Percentiles rank a stretch among this genome's conserved stretches.
Conservation (phyloP, 345 rosid species). For the Moricandia arvensis region DNA sequence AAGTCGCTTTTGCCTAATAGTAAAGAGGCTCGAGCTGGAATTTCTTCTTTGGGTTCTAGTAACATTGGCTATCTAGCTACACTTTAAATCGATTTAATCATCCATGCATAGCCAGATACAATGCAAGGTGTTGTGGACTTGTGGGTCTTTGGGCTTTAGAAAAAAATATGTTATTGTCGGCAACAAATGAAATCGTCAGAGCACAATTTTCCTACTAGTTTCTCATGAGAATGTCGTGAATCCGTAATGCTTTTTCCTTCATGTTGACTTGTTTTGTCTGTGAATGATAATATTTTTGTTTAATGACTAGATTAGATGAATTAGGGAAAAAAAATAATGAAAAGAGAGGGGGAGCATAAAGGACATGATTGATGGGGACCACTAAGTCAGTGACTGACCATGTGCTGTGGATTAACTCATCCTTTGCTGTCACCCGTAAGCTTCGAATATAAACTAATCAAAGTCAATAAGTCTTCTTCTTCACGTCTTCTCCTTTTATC, state of each 20-base stretch:
- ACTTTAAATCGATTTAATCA: not conserved
- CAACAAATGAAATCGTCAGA: not conserved
- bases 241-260: not conserved
- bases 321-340: not conserved
- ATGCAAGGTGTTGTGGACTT: too few relatives aligned
- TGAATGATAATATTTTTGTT: not conserved
- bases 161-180: not conserved
- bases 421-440: conserved; percentile 39
- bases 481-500: conserved; percentile 18
- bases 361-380: conserved; percentile 25
- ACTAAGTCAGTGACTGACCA: conserved; percentile 29
- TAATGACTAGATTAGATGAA: conserved; percentile 5
- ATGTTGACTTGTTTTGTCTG: not conserved
- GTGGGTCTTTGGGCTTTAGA: too few relatives aligned
- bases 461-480: conserved; percentile 29
- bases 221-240: not conserved
- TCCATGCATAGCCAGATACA: too few relatives aligned
- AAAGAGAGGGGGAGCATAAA: conserved; percentile 29
- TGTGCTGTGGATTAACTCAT: conserved; percentile 34
- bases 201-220: not conserved
- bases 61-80: too few relatives aligned
- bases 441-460: not conserved
- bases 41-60: too few relatives aligned
- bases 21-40: too few relatives aligned
- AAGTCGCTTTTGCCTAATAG: not conserved